Base-by-base conservation (phyloP, 495 filamentous ascomycete species). In the Chaetomium tenue region DNA sequence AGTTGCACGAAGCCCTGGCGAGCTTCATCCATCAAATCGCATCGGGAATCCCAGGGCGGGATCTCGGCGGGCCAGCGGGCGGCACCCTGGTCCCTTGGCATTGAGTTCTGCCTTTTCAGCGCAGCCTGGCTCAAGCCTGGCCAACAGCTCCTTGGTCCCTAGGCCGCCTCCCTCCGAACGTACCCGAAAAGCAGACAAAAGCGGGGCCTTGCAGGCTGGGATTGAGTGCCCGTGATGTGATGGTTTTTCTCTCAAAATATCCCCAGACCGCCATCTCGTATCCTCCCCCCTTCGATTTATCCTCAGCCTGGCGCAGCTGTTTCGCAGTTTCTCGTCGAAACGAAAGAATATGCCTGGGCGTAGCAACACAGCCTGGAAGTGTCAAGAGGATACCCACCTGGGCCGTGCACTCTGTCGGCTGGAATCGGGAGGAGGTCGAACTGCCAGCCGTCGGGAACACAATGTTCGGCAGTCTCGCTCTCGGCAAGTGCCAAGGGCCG, bases 41-140 rank as follows among this genome's bases (percentile, higher is more conserved):
- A 58, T 60, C 58, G 58, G 58, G 11, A 61, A 26, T 42, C 42
- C 66, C 71, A 71, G 71, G 69, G 63, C 54, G 66, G 64, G 47
- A 52, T 51, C 16, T 63, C 20, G 57, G 40, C 37, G 62, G 60
- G 48, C 54, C 47, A 52, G 46, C 51, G 61, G 66, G 51, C 39
- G 33, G 61, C 26, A 46, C 44, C 57, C 25, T 9, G 13, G 40
- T 20, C 28, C 40, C 46, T 50, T 50, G 46, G 46, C 46, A 23
- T 9, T 6, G 23, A 16, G 53, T 50, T 44, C 59, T 55, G 20
- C 54, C 39, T 30, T 25, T 57, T 63, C 20, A 28, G n/a, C 33
- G 2, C 8, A 23, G 22, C 12, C 16, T 37, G 33, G 33, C 33
- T 37, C 33, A 37, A 1, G 33, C 33, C 33, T 5, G 51, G 51